Conservation (phyloP, 345 rosid species). For the Orychophragmus violaceus region DNA sequence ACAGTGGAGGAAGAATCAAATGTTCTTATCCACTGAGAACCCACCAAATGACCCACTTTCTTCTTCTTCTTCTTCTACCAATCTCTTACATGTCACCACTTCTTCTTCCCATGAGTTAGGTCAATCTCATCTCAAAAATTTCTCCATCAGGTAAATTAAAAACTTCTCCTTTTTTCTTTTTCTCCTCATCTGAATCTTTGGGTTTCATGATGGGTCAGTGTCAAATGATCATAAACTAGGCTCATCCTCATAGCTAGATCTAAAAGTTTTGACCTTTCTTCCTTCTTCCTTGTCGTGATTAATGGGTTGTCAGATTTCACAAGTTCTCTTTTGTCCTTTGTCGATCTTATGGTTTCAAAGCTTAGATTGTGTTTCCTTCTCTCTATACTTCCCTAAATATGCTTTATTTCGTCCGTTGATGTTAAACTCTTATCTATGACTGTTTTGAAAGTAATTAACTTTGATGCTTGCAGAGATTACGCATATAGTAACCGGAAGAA, state of each 20-base stretch:
- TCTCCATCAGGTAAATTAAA: constrained; percentile 78
- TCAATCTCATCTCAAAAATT: constrained; percentile 41
- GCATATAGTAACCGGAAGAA: constrained; percentile 63
- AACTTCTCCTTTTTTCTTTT: not conserved
- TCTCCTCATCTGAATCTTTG: not conserved
- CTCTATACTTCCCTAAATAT: not conserved
- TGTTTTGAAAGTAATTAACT: not conserved
- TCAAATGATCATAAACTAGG: constrained; percentile 20
- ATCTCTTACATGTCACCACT: constrained; percentile 22
- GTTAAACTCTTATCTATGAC: not conserved
- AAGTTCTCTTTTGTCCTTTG: not conserved
- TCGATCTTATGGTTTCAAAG: not conserved
- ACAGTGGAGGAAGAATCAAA: constrained; percentile 47
- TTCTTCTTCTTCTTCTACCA: constrained; percentile 39
- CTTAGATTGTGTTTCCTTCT: not conserved
- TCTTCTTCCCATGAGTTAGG: constrained; percentile 21
- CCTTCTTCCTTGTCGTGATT: constrained; percentile 14
- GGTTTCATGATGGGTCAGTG: constrained; percentile 22
- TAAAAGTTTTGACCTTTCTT: constrained; percentile 13
- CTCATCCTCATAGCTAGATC: not conserved
- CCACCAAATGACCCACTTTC: constrained; percentile 64
- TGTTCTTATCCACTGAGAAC: constrained; percentile 76
- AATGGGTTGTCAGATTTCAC: constrained; percentile 37
- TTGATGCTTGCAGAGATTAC: constrained; percentile 70
- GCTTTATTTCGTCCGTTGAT: not conserved